Conservation (phyloP, 169 alveolate species). For the Eimeria acervulina region DNA sequence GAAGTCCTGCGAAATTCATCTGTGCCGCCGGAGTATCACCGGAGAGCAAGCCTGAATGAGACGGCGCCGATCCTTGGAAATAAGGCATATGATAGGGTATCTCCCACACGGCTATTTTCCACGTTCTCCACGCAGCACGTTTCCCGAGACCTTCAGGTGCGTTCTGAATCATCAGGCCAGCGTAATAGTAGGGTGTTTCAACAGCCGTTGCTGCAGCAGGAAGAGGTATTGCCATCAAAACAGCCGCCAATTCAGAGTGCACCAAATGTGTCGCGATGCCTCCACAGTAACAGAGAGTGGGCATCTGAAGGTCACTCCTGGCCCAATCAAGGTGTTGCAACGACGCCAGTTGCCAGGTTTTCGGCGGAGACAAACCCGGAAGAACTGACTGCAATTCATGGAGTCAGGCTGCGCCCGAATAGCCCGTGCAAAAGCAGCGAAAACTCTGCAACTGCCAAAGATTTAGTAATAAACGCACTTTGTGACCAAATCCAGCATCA, state of each 20-base stretch:
- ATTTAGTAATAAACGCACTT: conserved; percentile 45
- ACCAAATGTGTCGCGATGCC: not conserved
- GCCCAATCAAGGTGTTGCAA: conserved; percentile 27
- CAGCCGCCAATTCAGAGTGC: not conserved
- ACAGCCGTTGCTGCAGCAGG: not conserved
- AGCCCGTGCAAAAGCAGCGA: conserved; percentile 40
- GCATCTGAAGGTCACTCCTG: conserved; percentile 31
- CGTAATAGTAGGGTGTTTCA: not conserved
- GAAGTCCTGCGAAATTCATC: conserved; percentile 4
- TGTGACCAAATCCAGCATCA: conserved; percentile 51
- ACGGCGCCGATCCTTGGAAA: not conserved
- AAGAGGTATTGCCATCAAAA: not conserved
- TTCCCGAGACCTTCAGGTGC: not conserved
- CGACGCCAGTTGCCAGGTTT: not conserved
- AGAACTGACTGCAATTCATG: not conserved
- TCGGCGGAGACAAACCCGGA: conserved; percentile 3
- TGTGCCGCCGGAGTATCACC: not conserved
- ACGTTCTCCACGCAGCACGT: not conserved
- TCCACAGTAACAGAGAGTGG: conserved; percentile 33
- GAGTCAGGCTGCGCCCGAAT: conserved; percentile 40
- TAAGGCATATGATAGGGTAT: not conserved
- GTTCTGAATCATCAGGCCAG: not conserved
- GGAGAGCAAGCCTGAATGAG: conserved; percentile 29
- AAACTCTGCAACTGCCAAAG: not conserved
- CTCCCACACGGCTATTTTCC: conserved; percentile 6